Evolutionary conservation across 1,139 yeast species (phyloP).

Genomic region (Yamadazyma taylorii): DNA sequence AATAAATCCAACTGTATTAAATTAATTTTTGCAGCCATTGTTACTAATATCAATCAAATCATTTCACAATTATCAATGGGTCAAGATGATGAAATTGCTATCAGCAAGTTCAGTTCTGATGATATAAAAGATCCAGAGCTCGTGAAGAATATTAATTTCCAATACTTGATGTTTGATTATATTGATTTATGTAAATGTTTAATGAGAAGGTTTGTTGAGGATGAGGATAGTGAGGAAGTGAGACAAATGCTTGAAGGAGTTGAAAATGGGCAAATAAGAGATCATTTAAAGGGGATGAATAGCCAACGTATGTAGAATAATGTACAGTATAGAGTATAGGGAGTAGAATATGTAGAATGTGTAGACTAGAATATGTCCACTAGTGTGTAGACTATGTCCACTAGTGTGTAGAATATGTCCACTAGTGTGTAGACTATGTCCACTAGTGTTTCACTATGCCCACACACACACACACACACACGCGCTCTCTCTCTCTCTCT

Average conservation of each 20-base stretch:
- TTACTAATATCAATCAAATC: conserved; percentile 36
- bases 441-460: no score
- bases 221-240: background rate
- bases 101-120: conserved; percentile 29
- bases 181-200: conserved; percentile 43
- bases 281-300: background rate
- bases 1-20: conserved; percentile 11
- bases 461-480: no score
- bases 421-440: no score
- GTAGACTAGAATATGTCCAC: no score
- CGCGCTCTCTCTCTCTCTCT: no score
- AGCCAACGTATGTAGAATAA: background rate
- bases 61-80: conserved; percentile 24
- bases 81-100: conserved; percentile 24
- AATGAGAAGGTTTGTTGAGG: conserved; percentile 25
- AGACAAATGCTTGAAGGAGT: background rate
- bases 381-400: no score
- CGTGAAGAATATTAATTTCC: conserved; percentile 30
- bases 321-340: background rate
- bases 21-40: conserved; percentile 35
- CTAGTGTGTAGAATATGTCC: no score
- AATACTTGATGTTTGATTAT: conserved; percentile 48
- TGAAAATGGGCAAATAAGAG: background rate
- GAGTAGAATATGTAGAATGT: background rate
- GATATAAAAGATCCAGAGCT: conserved; percentile 23